phyloP scores from a whole-genome alignment of 768 basidiomycete genomes.

The Tulasnella sp. region DNA sequence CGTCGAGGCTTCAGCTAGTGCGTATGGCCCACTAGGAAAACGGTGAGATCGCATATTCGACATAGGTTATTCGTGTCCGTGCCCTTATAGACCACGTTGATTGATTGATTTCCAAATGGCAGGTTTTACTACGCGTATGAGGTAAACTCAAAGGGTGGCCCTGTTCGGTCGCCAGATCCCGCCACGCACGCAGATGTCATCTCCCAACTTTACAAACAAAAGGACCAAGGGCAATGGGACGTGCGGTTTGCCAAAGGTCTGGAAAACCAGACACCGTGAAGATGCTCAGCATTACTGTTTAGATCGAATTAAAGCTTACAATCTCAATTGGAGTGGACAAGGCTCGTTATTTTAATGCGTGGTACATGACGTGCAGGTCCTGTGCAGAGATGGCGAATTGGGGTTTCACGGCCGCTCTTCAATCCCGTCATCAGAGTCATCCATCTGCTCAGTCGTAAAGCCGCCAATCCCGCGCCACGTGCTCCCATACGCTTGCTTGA shows the following conservation, averaged over 20 bases:
- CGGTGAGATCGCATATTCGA: background rate
- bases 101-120: background rate
- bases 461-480: slow-evolving; percentile 80
- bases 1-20: slow-evolving; percentile 1
- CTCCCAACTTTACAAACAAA: slow-evolving; percentile 1
- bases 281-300: background rate
- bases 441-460: slow-evolving; percentile 68
- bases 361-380: no score
- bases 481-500: slow-evolving; percentile 71
- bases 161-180: background rate
- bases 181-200: background rate
- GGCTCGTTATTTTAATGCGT: no score
- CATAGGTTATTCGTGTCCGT: background rate
- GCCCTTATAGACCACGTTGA: background rate
- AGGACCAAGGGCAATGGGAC: slow-evolving; percentile 3
- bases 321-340: no score
- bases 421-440: slow-evolving; percentile 34
- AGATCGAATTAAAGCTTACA: no score
- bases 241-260: slow-evolving; percentile 4
- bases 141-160: background rate
- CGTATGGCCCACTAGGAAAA: slow-evolving; percentile 4
- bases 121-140: slow-evolving; percentile 15
- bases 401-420: slow-evolving; percentile 12
- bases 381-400: no score
- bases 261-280: background rate